These are phyloP conservation scores for Erythrophleum fordii DNA, from an alignment of 306 rosid species.

Conservation along the genomic window DNA sequence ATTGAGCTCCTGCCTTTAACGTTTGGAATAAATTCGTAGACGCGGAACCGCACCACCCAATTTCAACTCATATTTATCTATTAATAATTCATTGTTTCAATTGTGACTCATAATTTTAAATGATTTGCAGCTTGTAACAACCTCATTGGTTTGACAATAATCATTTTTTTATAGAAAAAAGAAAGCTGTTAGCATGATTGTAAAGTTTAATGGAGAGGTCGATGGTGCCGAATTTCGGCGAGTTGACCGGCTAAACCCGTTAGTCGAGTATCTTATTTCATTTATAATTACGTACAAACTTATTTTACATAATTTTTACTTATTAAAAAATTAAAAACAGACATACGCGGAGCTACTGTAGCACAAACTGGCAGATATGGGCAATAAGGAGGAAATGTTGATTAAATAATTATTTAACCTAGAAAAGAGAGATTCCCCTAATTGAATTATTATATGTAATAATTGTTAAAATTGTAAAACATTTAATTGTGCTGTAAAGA, in stretches of 20 bases:
- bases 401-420: neutral
- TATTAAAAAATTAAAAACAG: too few species aligned
- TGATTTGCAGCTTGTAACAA: neutral
- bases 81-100: neutral
- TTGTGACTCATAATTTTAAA: neutral
- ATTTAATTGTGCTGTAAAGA: neutral
- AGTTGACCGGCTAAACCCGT: conserved; percentile 37
- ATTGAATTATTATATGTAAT: neutral
- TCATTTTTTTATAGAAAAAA: neutral
- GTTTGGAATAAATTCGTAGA: conserved; percentile 41
- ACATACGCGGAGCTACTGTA: too few species aligned
- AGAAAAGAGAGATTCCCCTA: neutral
- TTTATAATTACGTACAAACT: neutral
- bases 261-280: neutral
- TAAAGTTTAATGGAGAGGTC: neutral
- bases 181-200: conserved; percentile 17
- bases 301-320: too few species aligned
- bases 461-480: neutral
- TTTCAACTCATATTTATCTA: neutral
- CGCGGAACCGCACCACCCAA: neutral
- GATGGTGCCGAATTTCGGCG: conserved; percentile 47
- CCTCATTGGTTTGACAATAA: neutral
- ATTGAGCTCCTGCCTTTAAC: conserved; percentile 13
- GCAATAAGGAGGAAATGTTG: neutral
- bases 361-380: neutral